Conservation (phyloP, 305 asterid species). For the Nicotiana rustica region DNA sequence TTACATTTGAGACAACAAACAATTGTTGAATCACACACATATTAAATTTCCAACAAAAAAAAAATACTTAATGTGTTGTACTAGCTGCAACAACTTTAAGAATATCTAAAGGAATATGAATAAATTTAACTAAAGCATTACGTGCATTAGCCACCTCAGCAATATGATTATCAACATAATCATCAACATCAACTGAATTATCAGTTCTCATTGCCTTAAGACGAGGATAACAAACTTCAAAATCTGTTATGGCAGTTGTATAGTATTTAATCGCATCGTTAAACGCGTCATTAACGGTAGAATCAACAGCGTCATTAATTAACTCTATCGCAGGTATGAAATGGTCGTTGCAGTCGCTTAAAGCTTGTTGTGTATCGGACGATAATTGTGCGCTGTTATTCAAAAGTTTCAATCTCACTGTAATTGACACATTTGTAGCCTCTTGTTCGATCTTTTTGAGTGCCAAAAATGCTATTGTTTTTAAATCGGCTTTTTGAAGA, state of each 20-base stretch:
- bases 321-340: constrained; percentile 25
- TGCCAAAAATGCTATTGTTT: neutral
- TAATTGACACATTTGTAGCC: constrained; percentile 14
- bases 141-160: constrained; percentile 33
- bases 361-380: constrained; percentile 18
- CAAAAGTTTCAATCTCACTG: constrained; percentile 13
- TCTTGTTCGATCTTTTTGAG: constrained; percentile 24
- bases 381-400: neutral
- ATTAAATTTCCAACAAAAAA: neutral
- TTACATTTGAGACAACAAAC: constrained; percentile 12
- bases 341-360: constrained; percentile 29
- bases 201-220: constrained; percentile 28
- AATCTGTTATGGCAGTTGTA: constrained; percentile 8
- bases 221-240: constrained; percentile 30
- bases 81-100: constrained; percentile 22
- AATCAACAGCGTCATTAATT: constrained; percentile 8
- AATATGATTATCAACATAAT: constrained; percentile 32
- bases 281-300: neutral
- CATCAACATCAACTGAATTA: constrained; percentile 15
- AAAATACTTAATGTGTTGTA: neutral
- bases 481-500: constrained; percentile 21
- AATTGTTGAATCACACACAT: neutral
- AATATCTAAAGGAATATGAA: constrained; percentile 26
- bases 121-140: constrained; percentile 30
- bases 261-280: constrained; percentile 7